Percentiles rank a stretch among this genome's conserved stretches.
Evolutionary conservation across 495 filamentous ascomycete genomes (phyloP).

Genomic region (Tuber calosporum): DNA sequence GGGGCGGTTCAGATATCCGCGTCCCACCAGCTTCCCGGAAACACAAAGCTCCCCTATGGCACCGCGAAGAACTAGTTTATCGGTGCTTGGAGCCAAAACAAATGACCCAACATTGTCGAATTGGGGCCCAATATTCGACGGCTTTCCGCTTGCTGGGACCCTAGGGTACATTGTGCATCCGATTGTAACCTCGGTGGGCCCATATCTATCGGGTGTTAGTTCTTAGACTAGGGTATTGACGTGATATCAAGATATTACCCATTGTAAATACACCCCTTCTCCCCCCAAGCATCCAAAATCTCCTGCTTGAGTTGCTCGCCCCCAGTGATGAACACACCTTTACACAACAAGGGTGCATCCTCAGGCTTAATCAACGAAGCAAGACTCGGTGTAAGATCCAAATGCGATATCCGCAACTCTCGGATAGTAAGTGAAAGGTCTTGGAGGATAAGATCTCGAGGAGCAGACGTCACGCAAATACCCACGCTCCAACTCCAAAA

Average conservation of each 20-base stretch:
- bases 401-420: conserved; percentile 69
- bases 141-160: conserved; percentile 61
- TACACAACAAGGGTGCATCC: conserved; percentile 60
- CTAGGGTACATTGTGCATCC: conserved; percentile 72
- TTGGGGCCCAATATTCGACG: conserved; percentile 77
- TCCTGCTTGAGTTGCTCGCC: conserved; percentile 66
- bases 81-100: conserved; percentile 63
- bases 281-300: conserved; percentile 64
- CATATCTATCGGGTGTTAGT: conserved; percentile 47
- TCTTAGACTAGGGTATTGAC: conserved; percentile 1
- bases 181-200: conserved; percentile 86
- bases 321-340: conserved; percentile 68
- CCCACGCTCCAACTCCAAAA: conserved; percentile 86
- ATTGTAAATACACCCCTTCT: conserved; percentile 60
- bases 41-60: conserved; percentile 81
- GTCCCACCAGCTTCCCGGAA: conserved; percentile 75
- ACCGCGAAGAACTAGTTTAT: conserved; percentile 65
- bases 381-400: conserved; percentile 69
- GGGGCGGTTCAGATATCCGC: conserved; percentile 73
- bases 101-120: conserved; percentile 76
- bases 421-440: conserved; percentile 65
- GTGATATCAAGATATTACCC: conserved; percentile 45
- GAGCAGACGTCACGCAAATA: conserved; percentile 68
- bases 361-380: conserved; percentile 56
- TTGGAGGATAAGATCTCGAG: conserved; percentile 68